phyloP scores from a whole-genome alignment of 345 rosid genomes.

The Brassica rapa region DNA sequence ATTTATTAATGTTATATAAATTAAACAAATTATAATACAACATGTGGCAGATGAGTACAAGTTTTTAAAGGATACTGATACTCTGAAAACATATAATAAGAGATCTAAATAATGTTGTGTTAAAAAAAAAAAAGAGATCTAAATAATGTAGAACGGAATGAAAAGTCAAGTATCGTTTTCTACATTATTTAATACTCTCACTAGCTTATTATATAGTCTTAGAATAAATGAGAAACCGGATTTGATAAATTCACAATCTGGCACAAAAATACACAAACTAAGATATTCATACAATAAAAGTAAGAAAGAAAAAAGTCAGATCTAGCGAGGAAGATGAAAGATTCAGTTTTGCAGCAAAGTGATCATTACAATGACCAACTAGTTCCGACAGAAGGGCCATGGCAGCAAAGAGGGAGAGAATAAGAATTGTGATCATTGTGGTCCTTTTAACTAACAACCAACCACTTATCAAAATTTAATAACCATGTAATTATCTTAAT shows the following conservation, averaged over 20 bases:
- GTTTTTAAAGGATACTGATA: background rate
- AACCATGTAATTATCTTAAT: background rate
- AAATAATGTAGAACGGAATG: background rate
- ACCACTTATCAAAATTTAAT: background rate
- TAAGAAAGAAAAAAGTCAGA: conserved; percentile 2
- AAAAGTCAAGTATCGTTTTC: conserved; percentile 26
- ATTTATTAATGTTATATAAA: too few relatives aligned
- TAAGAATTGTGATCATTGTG: background rate
- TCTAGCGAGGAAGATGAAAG: conserved; percentile 24
- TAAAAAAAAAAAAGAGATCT: background rate
- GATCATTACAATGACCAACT: background rate
- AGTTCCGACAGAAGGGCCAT: background rate
- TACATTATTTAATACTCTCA: conserved; percentile 8
- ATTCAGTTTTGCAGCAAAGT: background rate
- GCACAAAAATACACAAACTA: background rate
- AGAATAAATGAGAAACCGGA: background rate
- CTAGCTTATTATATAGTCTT: background rate
- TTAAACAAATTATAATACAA: background rate
- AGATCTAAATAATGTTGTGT: background rate
- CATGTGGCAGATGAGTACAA: background rate
- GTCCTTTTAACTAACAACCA: background rate
- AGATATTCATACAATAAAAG: background rate
- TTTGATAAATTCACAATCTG: background rate
- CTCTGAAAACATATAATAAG: background rate
- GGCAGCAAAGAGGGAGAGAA: background rate